Base-by-base conservation (phyloP, 2,329 filamentous ascomycete species). In the Fusarium robinianum region DNA sequence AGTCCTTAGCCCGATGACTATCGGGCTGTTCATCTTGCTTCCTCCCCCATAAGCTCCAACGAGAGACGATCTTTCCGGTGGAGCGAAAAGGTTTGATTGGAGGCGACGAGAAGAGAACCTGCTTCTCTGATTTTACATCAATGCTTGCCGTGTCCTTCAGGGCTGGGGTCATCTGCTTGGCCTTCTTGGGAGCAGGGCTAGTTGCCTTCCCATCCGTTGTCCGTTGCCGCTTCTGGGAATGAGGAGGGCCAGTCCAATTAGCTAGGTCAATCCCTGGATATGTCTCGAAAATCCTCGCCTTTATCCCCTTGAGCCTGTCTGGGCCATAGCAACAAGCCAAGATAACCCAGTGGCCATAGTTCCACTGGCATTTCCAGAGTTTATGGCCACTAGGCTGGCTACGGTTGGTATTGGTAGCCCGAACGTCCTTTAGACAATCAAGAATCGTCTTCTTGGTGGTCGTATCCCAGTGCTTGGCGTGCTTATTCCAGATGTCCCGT, bases 271-370 rank as follows among this genome's bases (percentile, higher is more conserved):
- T 32, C 6, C 40, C 41, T 6, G 40, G 34, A 33, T 50, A 33
- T 8, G 8, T 36, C 7, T 32, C 26, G n/a, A 41, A 6, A n/a
- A 51, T 40, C 3, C n/a, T 9, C 8, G 6, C 3, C 25, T 15
- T 41, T 16, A 41, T 15, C 10, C 16, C 3, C 7, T 11, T 2
- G 6, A 51, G 23, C 4, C 29, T 18, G 6, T 18, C 23, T 5
- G 17, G 25, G 3, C 46, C 46, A 8, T 51, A 51, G 2, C 49
- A 39, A 11, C 34, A 46, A 5, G 17, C 26, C n/a, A 46, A 11
- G 11, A 51, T 21, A 11, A 51, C 30, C 48, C 48, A 51, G 5
- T 22, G 22, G 4, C 46, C 46, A 14, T 46, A 50, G 30, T 35
- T 34, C 18, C 50, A 22, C 2, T 36, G 15, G 19, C 2, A 5